Conservation (phyloP, 2,329 filamentous ascomycete species). For the Zasmidium angulare region DNA sequence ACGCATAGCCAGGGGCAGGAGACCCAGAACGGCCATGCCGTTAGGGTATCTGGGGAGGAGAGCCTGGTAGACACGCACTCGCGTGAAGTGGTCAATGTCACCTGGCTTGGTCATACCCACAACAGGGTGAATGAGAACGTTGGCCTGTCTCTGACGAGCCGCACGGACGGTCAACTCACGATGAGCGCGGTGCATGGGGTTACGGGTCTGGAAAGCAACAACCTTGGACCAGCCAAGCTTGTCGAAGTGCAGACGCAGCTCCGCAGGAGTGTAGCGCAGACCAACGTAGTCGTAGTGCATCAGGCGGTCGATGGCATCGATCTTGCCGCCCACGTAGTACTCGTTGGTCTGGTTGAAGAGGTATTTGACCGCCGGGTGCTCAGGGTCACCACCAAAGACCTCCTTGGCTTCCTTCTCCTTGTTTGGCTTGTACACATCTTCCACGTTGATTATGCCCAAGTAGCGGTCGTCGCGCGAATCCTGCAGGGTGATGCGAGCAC, state of each 20-base stretch:
- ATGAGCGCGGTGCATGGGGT: conserved; percentile 99
- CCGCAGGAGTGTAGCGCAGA: conserved; percentile 89
- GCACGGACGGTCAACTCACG: conserved; percentile 96
- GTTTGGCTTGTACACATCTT: conserved; percentile 93
- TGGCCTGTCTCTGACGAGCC: conserved; percentile 91
- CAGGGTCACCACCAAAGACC: conserved; percentile 89
- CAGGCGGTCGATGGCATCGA: conserved; percentile 90
- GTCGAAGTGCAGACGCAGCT: conserved; percentile 95
- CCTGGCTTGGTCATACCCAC: conserved; percentile 98
- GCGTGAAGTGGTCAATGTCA: conserved; percentile 99
- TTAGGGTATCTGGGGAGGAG: conserved; percentile 96
- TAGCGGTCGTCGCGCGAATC: conserved; percentile 97
- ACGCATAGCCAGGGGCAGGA: conserved; percentile 94
- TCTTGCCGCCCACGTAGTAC: conserved; percentile 92
- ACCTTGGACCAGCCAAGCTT: conserved; percentile 98
- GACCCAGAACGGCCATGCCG: conserved; percentile 95
- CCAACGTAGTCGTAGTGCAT: conserved; percentile 99
- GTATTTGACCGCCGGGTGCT: conserved; percentile 87
- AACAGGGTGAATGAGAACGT: conserved; percentile 98
- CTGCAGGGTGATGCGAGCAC: conserved; percentile 80
- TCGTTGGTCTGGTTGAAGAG: conserved; percentile 78
- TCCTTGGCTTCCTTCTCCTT: conserved; percentile 89
- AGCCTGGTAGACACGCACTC: conserved; percentile 97
- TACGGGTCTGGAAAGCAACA: conserved; percentile 97
- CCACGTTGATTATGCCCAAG: conserved; percentile 90